Conservation (phyloP, 495 filamentous ascomycete genomes). For the Bryoglossum gracile region DNA sequence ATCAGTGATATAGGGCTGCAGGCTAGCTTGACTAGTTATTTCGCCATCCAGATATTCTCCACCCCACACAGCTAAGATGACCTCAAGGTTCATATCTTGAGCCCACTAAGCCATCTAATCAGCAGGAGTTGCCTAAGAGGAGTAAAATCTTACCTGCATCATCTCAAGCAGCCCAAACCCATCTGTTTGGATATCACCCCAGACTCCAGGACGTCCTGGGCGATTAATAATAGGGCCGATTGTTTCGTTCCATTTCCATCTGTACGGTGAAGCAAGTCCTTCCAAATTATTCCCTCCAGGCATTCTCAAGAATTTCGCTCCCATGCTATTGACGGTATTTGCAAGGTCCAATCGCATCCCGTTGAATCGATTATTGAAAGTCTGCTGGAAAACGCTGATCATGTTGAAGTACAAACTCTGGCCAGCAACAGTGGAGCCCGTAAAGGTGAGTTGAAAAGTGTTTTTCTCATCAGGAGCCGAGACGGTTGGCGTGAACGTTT, state of each 20-base stretch:
- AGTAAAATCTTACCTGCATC: conserved; percentile 21
- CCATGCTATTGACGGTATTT: conserved; percentile 31
- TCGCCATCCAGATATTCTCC: conserved; percentile 38
- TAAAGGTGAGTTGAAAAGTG: conserved; percentile 42
- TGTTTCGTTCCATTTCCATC: conserved; percentile 50
- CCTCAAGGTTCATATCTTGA: conserved; percentile 43
- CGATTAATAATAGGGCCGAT: conserved; percentile 43
- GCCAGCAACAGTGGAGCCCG: conserved; percentile 32
- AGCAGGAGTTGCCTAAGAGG: conserved; percentile 20
- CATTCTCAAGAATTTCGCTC: conserved; percentile 41
- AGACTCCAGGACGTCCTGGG: conserved; percentile 39
- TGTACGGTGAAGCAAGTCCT: conserved; percentile 27
- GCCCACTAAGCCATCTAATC: conserved; percentile 48
- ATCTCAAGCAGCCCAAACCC: conserved; percentile 32
- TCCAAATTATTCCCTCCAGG: conserved; percentile 47
- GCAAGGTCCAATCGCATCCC: conserved; percentile 44
- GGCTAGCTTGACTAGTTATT: conserved; percentile 20
- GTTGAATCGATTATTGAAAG: conserved; percentile 40
- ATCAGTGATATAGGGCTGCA: conserved; percentile 21
- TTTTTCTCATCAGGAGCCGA: conserved; percentile 36
- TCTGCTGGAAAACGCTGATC: conserved; percentile 46
- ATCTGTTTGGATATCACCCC: conserved; percentile 46
- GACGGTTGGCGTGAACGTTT: conserved; percentile 32
- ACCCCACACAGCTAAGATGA: conserved; percentile 42
- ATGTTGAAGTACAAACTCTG: conserved; percentile 40